phyloP scores from a whole-genome alignment of 768 basidiomycete genomes.

The Mycena vitilis region DNA sequence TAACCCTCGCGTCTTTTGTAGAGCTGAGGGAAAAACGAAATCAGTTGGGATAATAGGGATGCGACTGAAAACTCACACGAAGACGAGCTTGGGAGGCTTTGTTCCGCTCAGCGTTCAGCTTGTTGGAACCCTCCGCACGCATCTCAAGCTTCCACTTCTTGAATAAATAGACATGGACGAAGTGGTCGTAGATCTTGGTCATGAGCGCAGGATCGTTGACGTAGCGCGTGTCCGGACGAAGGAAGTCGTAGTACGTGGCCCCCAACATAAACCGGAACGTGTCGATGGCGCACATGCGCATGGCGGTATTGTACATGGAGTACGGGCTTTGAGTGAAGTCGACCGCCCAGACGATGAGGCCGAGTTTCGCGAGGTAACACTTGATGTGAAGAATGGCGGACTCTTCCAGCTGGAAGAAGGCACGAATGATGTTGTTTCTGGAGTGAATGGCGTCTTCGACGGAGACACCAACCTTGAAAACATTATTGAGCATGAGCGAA shows the following conservation, averaged over 20 bases:
- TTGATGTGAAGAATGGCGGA: constrained; percentile 11
- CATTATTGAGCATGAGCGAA: not conserved
- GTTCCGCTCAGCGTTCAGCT: constrained; percentile 3
- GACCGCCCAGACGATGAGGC: constrained; percentile 16
- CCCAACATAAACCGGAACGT: constrained; percentile 17
- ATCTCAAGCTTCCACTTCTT: constrained; percentile 18
- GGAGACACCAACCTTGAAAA: constrained; percentile 10
- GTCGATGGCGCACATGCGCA: constrained; percentile 29
- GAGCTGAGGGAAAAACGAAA: constrained; percentile 11
- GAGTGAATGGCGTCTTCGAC: not conserved
- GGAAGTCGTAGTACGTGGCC: constrained; percentile 23
- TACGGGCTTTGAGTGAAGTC: constrained; percentile 24
- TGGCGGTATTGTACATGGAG: constrained; percentile 23
- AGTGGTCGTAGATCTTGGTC: constrained; percentile 24
- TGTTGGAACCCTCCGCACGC: constrained; percentile 14
- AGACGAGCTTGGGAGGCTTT: not conserved
- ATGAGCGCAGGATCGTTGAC: constrained; percentile 16
- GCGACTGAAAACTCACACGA: constrained; percentile 13
- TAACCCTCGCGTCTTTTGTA: not conserved
- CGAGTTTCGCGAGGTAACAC: constrained; percentile 22
- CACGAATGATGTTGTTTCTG: constrained; percentile 2
- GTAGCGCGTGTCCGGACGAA: constrained; percentile 11
- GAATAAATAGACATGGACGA: constrained; percentile 22
- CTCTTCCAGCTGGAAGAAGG: constrained; percentile 22
- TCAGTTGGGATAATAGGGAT: constrained; percentile 7